A percentile compares a stretch with the other conserved stretches of the same genome.
These are phyloP conservation scores for Pythium myriotylum DNA, from an alignment of 352 stramenopile species.

Conservation along the genomic window DNA sequence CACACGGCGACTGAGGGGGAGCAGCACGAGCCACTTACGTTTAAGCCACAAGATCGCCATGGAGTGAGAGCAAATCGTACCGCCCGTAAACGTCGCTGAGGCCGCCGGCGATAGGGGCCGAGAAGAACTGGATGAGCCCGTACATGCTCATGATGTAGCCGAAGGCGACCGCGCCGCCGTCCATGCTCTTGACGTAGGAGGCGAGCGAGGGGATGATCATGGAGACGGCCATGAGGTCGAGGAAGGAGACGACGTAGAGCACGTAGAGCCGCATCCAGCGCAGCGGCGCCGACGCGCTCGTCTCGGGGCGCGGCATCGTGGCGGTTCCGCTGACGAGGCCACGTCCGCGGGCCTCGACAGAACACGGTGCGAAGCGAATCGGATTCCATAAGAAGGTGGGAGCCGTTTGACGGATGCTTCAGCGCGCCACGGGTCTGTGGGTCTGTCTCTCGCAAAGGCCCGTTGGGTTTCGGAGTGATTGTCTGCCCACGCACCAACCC, in stretches of 20 bases:
- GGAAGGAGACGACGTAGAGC: slow-evolving; percentile 79
- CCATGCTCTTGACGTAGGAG: slow-evolving; percentile 79
- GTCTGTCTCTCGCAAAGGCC: too few species aligned
- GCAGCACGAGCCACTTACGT: not conserved
- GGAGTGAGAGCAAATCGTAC: too few species aligned
- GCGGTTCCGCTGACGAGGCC: not conserved
- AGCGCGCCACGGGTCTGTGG: too few species aligned
- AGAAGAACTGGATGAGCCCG: slow-evolving; percentile 85
- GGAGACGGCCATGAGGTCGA: slow-evolving; percentile 81
- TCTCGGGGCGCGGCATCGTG: not conserved
- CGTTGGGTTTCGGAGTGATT: too few species aligned
- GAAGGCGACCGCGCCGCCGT: slow-evolving; percentile 67
- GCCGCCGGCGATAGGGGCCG: slow-evolving; percentile 67
- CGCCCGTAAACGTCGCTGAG: slow-evolving; percentile 77
- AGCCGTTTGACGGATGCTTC: too few species aligned
- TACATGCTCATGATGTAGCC: slow-evolving; percentile 86
- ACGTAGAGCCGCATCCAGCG: slow-evolving; percentile 45
- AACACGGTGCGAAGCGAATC: too few species aligned
- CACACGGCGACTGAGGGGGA: slow-evolving; percentile 38
- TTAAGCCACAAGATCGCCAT: too few species aligned
- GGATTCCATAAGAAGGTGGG: too few species aligned
- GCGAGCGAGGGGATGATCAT: slow-evolving; percentile 85
- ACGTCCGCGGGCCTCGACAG: not conserved
- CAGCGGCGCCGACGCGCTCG: slow-evolving; percentile 1
- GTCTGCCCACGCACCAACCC: too few species aligned